Base-by-base conservation (phyloP, 768 basidiomycete genomes). In the Termitomyces sp. region DNA sequence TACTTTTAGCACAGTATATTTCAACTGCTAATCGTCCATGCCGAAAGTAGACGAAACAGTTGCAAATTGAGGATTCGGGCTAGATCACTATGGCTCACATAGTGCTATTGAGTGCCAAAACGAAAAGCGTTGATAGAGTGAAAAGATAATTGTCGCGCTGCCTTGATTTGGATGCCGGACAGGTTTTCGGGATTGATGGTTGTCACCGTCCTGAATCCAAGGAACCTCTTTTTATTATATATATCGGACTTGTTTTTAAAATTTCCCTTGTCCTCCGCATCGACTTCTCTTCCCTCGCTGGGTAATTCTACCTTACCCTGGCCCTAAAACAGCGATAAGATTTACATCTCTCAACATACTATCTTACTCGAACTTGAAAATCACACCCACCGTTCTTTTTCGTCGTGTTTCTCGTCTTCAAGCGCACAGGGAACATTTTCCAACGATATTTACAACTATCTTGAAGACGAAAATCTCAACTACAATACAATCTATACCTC, bases 341-440 rank as follows among this genome's bases (percentile, higher is more conserved):
- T 44, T 12, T 59, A 42, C 34, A 48, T 46, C 39, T 34, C 33
- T 58, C 44, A 54, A 55, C 37, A 22, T 3, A 45, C 34, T 52
- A 52, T 48, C 16, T 45, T 26, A 31, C 22, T 36, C 36, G 29
- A 53, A 22, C 28, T 37, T 39, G 5, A 20, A 44, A 39, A 6
- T 13, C 51, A 8, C 18, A 51, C 28, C 24, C n/a, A 41, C 36
- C 3, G 16, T 20, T 18, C 46, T 2, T 16, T 26, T 6, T 9
- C 18, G 28, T 31, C 36, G 51, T 10, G 12, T 37, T 34, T 18
- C 28, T n/a, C 16, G 22, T n/a, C 18, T 41, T 50, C 51, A 20
- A 49, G 48, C 18, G 45, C 39, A 58, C 46, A 46, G 56, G 54
- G 54, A 39, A 31, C 62, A 64, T 48, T 36, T 50, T 24, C 36